Evolutionary conservation across 2,329 filamentous ascomycete genomes (phyloP), one percentile per base, ranked within the genome.

Genomic region (Colletotrichum liaoningense): DNA sequence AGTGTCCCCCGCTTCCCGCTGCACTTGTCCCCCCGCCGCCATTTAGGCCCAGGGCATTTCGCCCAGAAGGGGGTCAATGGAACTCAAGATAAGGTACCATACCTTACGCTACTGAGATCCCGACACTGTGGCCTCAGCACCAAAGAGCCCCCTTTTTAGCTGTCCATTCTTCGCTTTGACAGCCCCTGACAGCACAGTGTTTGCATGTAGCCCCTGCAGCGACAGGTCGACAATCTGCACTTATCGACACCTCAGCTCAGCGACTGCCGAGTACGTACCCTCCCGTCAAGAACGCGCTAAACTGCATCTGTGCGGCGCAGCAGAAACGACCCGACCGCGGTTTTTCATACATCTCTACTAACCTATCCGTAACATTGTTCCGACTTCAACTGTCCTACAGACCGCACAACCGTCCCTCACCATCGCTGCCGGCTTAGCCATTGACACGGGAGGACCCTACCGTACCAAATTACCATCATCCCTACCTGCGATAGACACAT

Each of bases 221-320:
- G 30, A 59, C 33, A 38, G 30, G n/a, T 42, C 57, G 33, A 33
- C 12, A 49, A 22, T 46, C 54, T 38, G 59, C 42, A 59, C 28
- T 28, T 46, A 4, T n/a, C 16, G 11, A 42, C 16, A 16, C 38
- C 16, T 42, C 38, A 19, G 5, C 16, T 12, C 4, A 19, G 14
- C 4, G 38, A 42, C 2, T 42, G 38, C 16, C 7, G 5, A 33
- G 56, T 54, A 73, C 67, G 59, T 73, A 52, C 33, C 28, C 14
- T n/a, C 22, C 35, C 35, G 22, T 59, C n/a, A 28, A 55, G 30
- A 35, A 35, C 28, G 67, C 67, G 70, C 67, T 69, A 73, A 70
- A 70, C 57, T 65, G 60, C 46, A 62, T 73, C 56, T 71, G 67
- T 70, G 71, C 71, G 67, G 71, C 56, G 71, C 55, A 66, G 59